Conservation (phyloP, 345 rosid species). For the Boechera stricta region DNA sequence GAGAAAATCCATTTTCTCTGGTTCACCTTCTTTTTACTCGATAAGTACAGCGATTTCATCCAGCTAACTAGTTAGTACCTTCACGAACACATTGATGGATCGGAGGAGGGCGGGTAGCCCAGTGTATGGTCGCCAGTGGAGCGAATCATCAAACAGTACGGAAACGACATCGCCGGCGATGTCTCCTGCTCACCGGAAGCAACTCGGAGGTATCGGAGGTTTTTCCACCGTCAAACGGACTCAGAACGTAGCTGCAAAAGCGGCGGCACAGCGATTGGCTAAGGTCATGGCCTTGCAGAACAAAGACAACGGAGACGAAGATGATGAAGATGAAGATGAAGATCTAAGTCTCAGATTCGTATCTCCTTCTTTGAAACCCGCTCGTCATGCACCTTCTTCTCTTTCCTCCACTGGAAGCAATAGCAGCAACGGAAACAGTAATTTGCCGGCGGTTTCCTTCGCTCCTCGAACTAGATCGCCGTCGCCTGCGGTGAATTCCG, state of each 20-base stretch:
- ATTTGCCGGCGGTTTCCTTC: slow-evolving; percentile 55
- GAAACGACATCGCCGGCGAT: slow-evolving; percentile 86
- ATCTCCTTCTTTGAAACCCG: slow-evolving; percentile 45
- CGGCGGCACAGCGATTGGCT: slow-evolving; percentile 94
- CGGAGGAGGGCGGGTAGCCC: slow-evolving; percentile 88
- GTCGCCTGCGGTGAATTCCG: slow-evolving; percentile 85
- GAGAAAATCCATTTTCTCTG: slow-evolving; percentile 20
- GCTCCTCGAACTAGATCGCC: slow-evolving; percentile 77
- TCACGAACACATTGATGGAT: slow-evolving; percentile 61
- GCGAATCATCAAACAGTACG: slow-evolving; percentile 79
- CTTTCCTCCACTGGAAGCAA: slow-evolving; percentile 48
- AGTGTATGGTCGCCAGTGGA: slow-evolving; percentile 87
- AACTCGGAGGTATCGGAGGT: slow-evolving; percentile 53
- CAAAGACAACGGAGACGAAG: slow-evolving; percentile 77
- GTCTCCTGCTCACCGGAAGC: slow-evolving; percentile 89
- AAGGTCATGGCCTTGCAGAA: slow-evolving; percentile 95
- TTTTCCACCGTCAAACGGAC: slow-evolving; percentile 81
- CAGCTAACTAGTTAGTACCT: neutral
- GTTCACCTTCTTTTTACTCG: slow-evolving; percentile 19
- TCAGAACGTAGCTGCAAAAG: slow-evolving; percentile 98
- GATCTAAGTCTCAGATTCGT: slow-evolving; percentile 68
- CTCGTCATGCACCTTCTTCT: slow-evolving; percentile 39
- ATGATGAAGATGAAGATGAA: slow-evolving; percentile 66
- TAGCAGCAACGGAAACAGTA: slow-evolving; percentile 46
- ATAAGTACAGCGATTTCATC: neutral